Percentiles rank a stretch among this genome's conserved stretches.
These are phyloP conservation scores for Vanrija sp. DNA, from an alignment of 1,284 basidiomycete species.

Conservation along the genomic window DNA sequence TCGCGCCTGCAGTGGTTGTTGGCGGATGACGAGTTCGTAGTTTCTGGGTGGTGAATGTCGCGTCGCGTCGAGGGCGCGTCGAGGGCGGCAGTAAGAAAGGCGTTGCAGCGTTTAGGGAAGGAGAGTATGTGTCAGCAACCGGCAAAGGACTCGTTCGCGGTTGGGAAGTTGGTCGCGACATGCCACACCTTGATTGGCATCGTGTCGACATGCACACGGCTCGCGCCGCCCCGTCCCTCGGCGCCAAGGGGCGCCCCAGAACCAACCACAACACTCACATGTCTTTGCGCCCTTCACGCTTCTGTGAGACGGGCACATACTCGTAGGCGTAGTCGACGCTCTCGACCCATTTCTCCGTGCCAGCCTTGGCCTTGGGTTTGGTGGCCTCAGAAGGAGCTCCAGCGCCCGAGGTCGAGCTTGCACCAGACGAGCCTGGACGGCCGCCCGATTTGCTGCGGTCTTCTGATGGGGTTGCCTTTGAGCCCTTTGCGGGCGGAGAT, in stretches of 20 bases:
- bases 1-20: slow-evolving; percentile 78
- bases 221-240: too few relatives aligned
- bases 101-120: too few relatives aligned
- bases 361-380: neutral
- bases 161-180: neutral
- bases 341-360: slow-evolving; percentile 25
- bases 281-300: slow-evolving; percentile 16
- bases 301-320: slow-evolving; percentile 41
- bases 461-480: neutral
- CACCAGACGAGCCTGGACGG: too few relatives aligned
- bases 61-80: neutral
- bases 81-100: neutral
- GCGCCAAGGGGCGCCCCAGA: too few relatives aligned
- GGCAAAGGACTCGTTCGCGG: neutral
- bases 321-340: slow-evolving; percentile 44
- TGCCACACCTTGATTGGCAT: neutral
- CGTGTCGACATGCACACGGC: too few relatives aligned
- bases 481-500: neutral
- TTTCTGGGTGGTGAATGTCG: slow-evolving; percentile 53
- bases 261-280: slow-evolving; percentile 28
- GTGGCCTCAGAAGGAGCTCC: too few relatives aligned
- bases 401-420: too few relatives aligned
- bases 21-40: slow-evolving; percentile 76
- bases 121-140: neutral
- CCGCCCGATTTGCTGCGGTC: neutral